These are phyloP conservation scores for Neocatenulostroma microsporum DNA, from an alignment of 2,329 filamentous ascomycete genomes.

Conservation along the genomic window DNA sequence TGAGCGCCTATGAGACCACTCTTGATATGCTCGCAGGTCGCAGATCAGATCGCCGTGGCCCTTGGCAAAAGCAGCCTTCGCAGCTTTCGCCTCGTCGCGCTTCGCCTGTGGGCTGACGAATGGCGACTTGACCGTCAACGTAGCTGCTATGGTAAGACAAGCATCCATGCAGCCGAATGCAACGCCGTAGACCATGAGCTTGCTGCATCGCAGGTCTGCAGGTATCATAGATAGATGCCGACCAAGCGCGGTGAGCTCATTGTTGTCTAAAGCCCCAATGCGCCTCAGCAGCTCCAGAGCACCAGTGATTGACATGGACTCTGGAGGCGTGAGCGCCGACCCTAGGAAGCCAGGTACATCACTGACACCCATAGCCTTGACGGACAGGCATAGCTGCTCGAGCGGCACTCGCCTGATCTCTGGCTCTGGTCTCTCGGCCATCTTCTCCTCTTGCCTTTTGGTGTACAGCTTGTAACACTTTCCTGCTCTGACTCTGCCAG, in stretches of 20 bases:
- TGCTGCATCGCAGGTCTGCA: constrained; percentile 83
- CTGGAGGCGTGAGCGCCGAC: constrained; percentile 82
- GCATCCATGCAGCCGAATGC: constrained; percentile 90
- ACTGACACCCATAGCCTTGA: constrained; percentile 85
- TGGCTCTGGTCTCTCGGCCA: constrained; percentile 86
- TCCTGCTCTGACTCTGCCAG: constrained; percentile 89
- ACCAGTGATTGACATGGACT: constrained; percentile 74
- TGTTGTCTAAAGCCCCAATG: constrained; percentile 82
- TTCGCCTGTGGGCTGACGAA: constrained; percentile 79
- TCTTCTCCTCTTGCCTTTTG: constrained; percentile 72
- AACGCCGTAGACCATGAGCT: constrained; percentile 89
- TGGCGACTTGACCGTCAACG: constrained; percentile 80
- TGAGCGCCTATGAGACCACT: constrained; percentile 64
- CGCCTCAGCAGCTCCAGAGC: constrained; percentile 70
- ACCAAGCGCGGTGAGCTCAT: constrained; percentile 81
- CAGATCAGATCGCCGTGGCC: constrained; percentile 78
- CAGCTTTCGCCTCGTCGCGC: constrained; percentile 71
- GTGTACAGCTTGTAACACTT: constrained; percentile 96
- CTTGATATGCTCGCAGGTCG: constrained; percentile 73
- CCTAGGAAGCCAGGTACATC: constrained; percentile 76
- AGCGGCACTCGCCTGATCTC: constrained; percentile 89
- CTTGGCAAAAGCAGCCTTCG: constrained; percentile 65
- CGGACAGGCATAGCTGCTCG: constrained; percentile 88
- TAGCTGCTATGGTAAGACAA: constrained; percentile 79
- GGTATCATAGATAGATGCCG: constrained; percentile 93